Evolutionary conservation across 2,329 filamentous ascomycete species (phyloP).

Genomic region (Sarocladium strictum): DNA sequence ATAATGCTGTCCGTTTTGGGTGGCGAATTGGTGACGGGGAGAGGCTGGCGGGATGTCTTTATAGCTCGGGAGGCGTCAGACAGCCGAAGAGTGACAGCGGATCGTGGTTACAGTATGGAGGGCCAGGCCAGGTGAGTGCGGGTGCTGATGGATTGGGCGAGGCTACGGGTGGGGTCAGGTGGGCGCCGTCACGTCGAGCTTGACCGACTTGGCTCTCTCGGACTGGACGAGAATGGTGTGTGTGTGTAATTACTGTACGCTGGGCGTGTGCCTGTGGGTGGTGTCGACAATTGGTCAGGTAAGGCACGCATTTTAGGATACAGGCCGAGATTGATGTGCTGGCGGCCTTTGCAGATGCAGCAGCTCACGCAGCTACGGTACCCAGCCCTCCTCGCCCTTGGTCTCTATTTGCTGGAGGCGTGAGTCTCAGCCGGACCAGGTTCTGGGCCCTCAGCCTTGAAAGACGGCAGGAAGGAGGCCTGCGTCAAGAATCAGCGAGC

Average conservation of each 20-base stretch:
- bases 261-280: neutral
- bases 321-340: neutral
- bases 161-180: constrained; percentile 6
- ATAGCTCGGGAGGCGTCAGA: neutral
- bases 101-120: neutral
- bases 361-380: neutral
- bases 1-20: too few species aligned
- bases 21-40: neutral
- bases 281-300: neutral
- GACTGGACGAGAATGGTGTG: neutral
- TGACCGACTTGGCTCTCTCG: constrained; percentile 1
- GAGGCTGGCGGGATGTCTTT: neutral
- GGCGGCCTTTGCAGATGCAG: neutral
- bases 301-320: neutral
- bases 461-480: neutral
- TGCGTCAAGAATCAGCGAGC: neutral
- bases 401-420: neutral
- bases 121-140: neutral
- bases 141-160: constrained; percentile 5
- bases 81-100: neutral
- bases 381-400: neutral
- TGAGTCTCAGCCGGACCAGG: constrained; percentile 6
- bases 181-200: neutral
- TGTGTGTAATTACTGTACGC: too few species aligned
- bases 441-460: constrained; percentile 8